Evolutionary conservation across 805 yeast species (phyloP).

Genomic region (Saccharomycopsis javanensis): DNA sequence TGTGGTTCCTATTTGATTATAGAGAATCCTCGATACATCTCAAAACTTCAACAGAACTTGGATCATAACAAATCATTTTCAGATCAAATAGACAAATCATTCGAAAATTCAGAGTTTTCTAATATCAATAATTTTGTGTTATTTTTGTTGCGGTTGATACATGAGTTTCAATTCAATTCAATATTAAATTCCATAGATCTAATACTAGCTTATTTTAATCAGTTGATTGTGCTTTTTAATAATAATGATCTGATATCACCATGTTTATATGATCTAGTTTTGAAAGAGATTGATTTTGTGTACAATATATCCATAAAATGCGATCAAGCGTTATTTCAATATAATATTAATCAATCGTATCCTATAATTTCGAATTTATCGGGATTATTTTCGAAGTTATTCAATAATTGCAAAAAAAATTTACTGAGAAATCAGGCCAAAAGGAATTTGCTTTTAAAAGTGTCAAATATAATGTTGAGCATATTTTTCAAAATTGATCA

Average conservation of each 20-base stretch:
- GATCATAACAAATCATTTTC: not conserved
- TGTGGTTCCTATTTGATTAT: not conserved
- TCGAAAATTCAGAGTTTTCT: not conserved
- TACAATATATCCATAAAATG: not conserved
- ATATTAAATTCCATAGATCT: slow-evolving; percentile 15
- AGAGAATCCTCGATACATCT: not conserved
- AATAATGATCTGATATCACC: slow-evolving; percentile 12
- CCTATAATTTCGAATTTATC: slow-evolving; percentile 12
- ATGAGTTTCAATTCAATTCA: slow-evolving; percentile 10
- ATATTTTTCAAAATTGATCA: slow-evolving; percentile 17
- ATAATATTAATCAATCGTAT: slow-evolving; percentile 3
- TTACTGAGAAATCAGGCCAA: slow-evolving; percentile 8
- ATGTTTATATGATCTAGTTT: not conserved
- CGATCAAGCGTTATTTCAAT: slow-evolving; percentile 4
- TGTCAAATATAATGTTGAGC: slow-evolving; percentile 10
- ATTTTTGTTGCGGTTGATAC: slow-evolving; percentile 2
- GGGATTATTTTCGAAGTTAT: slow-evolving; percentile 11
- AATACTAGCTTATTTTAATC: slow-evolving; percentile 11
- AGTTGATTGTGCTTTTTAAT: slow-evolving; percentile 14
- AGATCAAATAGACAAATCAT: not conserved
- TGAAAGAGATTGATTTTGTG: slow-evolving; percentile 6
- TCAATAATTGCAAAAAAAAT: slow-evolving; percentile 18
- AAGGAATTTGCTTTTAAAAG: slow-evolving; percentile 7
- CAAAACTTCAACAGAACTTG: not conserved
- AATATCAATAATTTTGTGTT: not conserved